phyloP scores from a whole-genome alignment of 2,329 filamentous ascomycete genomes.

The Fusarium robinianum region DNA sequence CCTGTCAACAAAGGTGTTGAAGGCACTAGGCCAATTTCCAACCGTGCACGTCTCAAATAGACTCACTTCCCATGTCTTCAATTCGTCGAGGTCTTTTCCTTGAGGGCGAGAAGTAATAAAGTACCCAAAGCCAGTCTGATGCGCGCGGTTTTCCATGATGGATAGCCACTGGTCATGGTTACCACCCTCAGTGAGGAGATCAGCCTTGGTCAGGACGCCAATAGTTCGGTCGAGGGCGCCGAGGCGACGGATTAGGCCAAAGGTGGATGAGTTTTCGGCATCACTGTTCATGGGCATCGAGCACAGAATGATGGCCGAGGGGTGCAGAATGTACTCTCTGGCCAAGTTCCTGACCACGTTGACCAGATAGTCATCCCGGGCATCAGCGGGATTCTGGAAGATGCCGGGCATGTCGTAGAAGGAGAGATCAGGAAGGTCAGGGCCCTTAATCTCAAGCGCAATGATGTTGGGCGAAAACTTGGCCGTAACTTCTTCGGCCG shows the following conservation, averaged over 20 bases:
- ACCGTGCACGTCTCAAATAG: slow-evolving; percentile 52
- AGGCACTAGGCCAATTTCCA: slow-evolving; percentile 53
- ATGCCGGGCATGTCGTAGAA: slow-evolving; percentile 88
- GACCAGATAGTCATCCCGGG: slow-evolving; percentile 70
- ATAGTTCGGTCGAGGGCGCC: slow-evolving; percentile 64
- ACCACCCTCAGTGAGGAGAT: slow-evolving; percentile 63
- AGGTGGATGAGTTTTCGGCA: slow-evolving; percentile 73
- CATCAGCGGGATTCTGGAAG: slow-evolving; percentile 69
- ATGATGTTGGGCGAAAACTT: slow-evolving; percentile 85
- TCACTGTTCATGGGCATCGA: slow-evolving; percentile 79
- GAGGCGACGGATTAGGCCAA: slow-evolving; percentile 63
- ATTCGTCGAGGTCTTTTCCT: slow-evolving; percentile 56
- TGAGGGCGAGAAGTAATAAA: slow-evolving; percentile 75
- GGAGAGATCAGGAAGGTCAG: slow-evolving; percentile 71
- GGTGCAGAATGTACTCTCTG: slow-evolving; percentile 68
- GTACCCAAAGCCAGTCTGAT: slow-evolving; percentile 73
- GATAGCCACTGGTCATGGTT: slow-evolving; percentile 60
- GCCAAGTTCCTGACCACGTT: slow-evolving; percentile 73
- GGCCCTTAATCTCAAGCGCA: slow-evolving; percentile 73
- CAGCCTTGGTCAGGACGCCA: slow-evolving; percentile 85
- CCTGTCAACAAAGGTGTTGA: slow-evolving; percentile 52
- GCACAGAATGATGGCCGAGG: slow-evolving; percentile 76
- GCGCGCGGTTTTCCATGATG: slow-evolving; percentile 66
- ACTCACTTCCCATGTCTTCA: slow-evolving; percentile 55
- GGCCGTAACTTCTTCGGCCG: slow-evolving; percentile 54